Conservation (phyloP, 75 land plant genomes). For the Sequoia sempervirens region DNA sequence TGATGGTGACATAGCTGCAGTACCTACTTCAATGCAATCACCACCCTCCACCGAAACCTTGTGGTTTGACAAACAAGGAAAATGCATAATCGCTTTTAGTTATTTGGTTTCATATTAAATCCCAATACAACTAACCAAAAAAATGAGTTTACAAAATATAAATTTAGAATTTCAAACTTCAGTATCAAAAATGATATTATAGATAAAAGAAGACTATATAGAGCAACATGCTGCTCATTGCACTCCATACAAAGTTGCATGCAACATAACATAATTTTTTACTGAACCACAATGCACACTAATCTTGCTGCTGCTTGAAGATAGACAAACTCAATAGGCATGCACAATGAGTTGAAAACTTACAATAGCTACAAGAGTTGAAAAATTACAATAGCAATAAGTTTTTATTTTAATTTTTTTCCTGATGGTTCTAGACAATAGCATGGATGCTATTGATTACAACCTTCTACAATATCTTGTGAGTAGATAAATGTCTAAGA, state of each 20-base stretch:
- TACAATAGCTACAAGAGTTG: neutral
- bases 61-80: constrained; percentile 1
- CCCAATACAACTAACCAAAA: neutral
- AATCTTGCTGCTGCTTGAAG: neutral
- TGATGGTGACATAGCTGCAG: constrained; percentile 62
- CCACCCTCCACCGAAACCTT: constrained; percentile 5
- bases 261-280: neutral
- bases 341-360: neutral
- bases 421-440: neutral
- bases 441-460: neutral
- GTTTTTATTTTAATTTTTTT: neutral
- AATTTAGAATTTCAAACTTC: neutral
- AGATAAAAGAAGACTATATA: neutral
- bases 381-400: neutral
- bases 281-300: neutral
- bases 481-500: neutral
- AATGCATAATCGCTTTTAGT: neutral
- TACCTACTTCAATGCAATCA: neutral
- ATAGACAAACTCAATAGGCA: neutral
- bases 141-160: neutral
- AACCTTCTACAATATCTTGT: neutral
- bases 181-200: neutral
- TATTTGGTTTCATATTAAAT: neutral
- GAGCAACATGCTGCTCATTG: neutral
- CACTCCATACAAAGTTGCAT: neutral